These are phyloP conservation scores for Serendipita indica DNA, from an alignment of 768 basidiomycete genomes.

Conservation along the genomic window DNA sequence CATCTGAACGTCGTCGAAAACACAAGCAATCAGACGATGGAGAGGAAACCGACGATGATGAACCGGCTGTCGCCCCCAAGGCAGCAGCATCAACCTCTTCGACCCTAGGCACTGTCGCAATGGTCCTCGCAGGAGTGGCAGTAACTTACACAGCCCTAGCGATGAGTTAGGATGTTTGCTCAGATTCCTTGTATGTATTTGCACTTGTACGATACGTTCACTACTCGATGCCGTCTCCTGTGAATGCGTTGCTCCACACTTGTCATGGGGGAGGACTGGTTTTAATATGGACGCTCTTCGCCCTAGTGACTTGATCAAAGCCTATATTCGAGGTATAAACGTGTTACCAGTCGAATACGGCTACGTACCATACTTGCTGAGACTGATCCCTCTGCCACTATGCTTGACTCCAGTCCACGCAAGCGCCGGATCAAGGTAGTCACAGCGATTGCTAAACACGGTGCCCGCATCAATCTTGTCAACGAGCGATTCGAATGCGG, in stretches of 20 bases:
- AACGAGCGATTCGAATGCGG: conserved; percentile 50
- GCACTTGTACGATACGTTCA: neutral
- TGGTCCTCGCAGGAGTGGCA: neutral
- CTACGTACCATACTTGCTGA: conserved; percentile 71
- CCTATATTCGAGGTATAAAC: conserved; percentile 30
- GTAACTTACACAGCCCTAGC: neutral
- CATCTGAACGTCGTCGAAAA: neutral
- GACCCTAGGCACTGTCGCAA: neutral
- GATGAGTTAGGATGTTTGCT: neutral
- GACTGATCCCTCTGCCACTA: conserved; percentile 78
- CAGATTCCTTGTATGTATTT: neutral
- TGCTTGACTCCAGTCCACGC: conserved; percentile 93
- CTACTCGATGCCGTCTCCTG: no score
- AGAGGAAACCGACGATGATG: conserved; percentile 2
- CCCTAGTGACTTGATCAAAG: conserved; percentile 70
- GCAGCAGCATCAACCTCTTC: neutral
- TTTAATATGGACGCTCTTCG: conserved; percentile 76
- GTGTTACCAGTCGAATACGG: neutral
- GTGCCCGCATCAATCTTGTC: conserved; percentile 77
- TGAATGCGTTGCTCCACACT: neutral
- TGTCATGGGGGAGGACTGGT: conserved; percentile 16
- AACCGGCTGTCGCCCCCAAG: neutral
- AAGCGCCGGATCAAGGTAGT: conserved; percentile 83
- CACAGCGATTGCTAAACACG: conserved; percentile 83
- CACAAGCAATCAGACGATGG: neutral